These are phyloP conservation scores for Cytospora paraplurivora DNA, from an alignment of 2,329 filamentous ascomycete species.

Conservation along the genomic window DNA sequence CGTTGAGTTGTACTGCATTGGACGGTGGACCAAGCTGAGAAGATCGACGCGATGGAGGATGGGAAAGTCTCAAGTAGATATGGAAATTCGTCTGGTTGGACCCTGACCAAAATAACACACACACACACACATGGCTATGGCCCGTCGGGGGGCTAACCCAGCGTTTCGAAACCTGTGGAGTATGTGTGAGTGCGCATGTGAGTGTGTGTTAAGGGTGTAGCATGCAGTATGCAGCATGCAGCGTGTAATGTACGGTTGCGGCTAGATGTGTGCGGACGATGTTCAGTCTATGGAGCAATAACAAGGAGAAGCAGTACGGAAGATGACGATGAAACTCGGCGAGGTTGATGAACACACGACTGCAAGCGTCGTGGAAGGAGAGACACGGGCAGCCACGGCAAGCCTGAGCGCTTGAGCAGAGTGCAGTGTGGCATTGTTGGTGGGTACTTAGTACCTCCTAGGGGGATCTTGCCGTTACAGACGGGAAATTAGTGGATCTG, in stretches of 20 bases:
- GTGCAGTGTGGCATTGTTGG: background rate
- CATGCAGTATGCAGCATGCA: background rate
- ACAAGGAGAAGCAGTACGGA: background rate
- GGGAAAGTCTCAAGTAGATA: slow-evolving; percentile 13
- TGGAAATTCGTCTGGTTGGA: slow-evolving; percentile 20
- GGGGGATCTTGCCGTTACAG: background rate
- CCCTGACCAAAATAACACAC: slow-evolving; percentile 23
- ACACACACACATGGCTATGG: slow-evolving; percentile 13
- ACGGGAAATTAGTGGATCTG: background rate
- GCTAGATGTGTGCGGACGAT: background rate
- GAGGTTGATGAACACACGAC: background rate
- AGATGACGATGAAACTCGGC: slow-evolving; percentile 4
- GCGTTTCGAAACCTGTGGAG: slow-evolving; percentile 5
- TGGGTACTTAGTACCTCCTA: too few species aligned
- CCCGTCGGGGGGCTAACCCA: slow-evolving; percentile 24
- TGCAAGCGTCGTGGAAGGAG: background rate
- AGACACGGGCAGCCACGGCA: background rate
- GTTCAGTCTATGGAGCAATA: background rate
- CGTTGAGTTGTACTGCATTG: slow-evolving; percentile 24
- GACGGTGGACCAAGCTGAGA: slow-evolving; percentile 10
- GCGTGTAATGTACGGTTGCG: background rate
- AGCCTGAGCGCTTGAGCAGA: background rate
- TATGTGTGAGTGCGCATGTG: too few species aligned
- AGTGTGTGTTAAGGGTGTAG: background rate
- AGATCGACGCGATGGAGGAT: background rate